Percentiles rank a stretch among this genome's conserved stretches.
These are phyloP conservation scores for Trichosporon sp. DNA, from an alignment of 1,284 basidiomycete genomes.

Conservation along the genomic window DNA sequence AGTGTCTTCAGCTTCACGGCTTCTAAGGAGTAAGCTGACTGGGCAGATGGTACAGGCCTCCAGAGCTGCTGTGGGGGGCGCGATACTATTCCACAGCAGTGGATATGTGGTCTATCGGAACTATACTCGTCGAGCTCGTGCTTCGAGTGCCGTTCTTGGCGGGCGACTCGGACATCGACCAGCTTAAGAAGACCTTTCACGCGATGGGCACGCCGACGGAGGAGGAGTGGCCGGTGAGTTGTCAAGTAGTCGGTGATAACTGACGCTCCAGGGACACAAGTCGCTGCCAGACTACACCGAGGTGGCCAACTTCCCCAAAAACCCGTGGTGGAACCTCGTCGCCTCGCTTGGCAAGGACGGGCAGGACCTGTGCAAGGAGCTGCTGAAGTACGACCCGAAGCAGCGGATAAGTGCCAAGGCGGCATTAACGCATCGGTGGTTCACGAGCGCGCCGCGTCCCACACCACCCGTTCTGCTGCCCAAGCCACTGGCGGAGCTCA, in stretches of 20 bases:
- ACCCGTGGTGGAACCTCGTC: slow-evolving; percentile 64
- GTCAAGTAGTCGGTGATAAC: neutral
- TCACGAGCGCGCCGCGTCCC: slow-evolving; percentile 38
- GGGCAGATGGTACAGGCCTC: slow-evolving; percentile 90
- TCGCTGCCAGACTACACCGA: slow-evolving; percentile 83
- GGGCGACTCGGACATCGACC: slow-evolving; percentile 93
- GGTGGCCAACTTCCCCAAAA: slow-evolving; percentile 71
- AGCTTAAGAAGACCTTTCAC: slow-evolving; percentile 87
- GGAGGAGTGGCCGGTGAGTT: slow-evolving; percentile 85
- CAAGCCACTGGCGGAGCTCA: slow-evolving; percentile 43
- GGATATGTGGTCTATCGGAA: slow-evolving; percentile 98
- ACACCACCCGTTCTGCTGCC: slow-evolving; percentile 41
- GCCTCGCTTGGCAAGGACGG: slow-evolving; percentile 83
- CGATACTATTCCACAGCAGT: slow-evolving; percentile 96
- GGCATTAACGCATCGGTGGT: slow-evolving; percentile 44
- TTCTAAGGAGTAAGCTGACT: neutral
- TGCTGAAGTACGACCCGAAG: slow-evolving; percentile 79
- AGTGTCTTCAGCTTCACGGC: slow-evolving; percentile 18
- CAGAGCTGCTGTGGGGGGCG: slow-evolving; percentile 92
- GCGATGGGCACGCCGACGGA: slow-evolving; percentile 94
- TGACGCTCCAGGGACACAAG: slow-evolving; percentile 63
- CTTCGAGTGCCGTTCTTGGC: slow-evolving; percentile 79
- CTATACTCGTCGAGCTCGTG: slow-evolving; percentile 94
- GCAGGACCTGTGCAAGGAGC: slow-evolving; percentile 72
- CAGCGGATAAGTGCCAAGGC: slow-evolving; percentile 74